Evolutionary conservation across 108 stramenopile species (phyloP), one percentile per base, ranked within the genome.

Genomic region (Cyclotella sp.): DNA sequence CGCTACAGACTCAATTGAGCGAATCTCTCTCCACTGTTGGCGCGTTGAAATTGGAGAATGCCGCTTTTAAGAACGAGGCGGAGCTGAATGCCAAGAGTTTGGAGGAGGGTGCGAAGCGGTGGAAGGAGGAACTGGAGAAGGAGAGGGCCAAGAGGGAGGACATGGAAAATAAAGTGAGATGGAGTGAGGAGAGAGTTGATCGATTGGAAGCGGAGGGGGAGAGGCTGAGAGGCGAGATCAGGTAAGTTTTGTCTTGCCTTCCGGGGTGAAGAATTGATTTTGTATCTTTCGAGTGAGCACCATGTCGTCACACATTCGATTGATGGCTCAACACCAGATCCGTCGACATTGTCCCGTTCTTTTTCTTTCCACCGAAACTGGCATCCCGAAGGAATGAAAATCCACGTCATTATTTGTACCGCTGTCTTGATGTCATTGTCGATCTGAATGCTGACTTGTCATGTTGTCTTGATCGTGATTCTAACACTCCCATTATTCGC

Each of bases 221-320:
- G 71, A 28, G 46, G 3, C 61, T 93, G 76, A 76, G 88, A 53
- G 85, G 88, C 54, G 92, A 93, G 72, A 87, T 93, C 40, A 88
- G 87, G 92, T 93, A 63, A n/a, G 42, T 72, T 57, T 42, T 67
- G n/a, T 34, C 34, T 2, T 34, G 34, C 6, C 6, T 34, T 34
- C 4, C 4, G 34, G 34, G 34, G 6, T 34, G 2, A 34, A 6
- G 34, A 2, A 34, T 34, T 34, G 2, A 34, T 34, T 2, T 34
- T 34, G 34, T 5, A 2, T 34, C 6, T 5, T 34, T 34, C 34
- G 6, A n/a, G n/a, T n/a, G n/a, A n/a, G n/a, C n/a, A n/a, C n/a
- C n/a, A n/a, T n/a, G n/a, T n/a, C n/a, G n/a, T n/a, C n/a, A n/a
- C n/a, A n/a, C n/a, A 6, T 34, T 34, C 6, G 34, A 34, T 34